Conservation (phyloP, 2,329 filamentous ascomycete species). For the Verticillium tricorpus region DNA sequence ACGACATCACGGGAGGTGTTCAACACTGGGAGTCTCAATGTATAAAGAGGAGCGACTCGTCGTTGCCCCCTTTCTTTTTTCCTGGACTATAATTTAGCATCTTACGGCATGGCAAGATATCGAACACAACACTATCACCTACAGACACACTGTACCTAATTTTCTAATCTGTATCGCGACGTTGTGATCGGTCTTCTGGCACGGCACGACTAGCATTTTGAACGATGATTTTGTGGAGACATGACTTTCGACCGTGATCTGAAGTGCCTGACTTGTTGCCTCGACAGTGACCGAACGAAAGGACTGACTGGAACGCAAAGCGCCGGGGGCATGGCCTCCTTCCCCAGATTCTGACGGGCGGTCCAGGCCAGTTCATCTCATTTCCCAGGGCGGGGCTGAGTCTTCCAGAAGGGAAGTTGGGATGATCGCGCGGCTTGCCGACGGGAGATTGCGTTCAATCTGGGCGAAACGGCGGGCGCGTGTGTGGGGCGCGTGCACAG, state of each 20-base stretch:
- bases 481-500: not conserved
- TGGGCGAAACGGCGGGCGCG: not conserved
- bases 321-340: not conserved
- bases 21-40: constrained; percentile 15
- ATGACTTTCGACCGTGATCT: not conserved
- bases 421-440: not conserved
- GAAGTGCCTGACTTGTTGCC: not conserved
- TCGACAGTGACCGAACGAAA: not conserved
- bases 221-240: constrained; percentile 1
- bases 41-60: constrained; percentile 22
- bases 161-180: constrained; percentile 35
- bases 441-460: not conserved
- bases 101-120: constrained; percentile 8
- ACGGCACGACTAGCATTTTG: constrained; percentile 1
- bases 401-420: not conserved
- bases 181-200: not conserved
- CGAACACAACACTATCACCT: constrained; percentile 15
- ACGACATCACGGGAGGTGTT: constrained; percentile 21
- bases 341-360: not conserved
- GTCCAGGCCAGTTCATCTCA: not conserved
- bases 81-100: constrained; percentile 15
- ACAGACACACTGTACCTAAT: constrained; percentile 35
- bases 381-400: not conserved
- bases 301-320: too few relatives aligned
- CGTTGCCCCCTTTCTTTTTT: constrained; percentile 6